phyloP scores from a whole-genome alignment of 805 yeast genomes.

The Yamadazyma philogaea region DNA sequence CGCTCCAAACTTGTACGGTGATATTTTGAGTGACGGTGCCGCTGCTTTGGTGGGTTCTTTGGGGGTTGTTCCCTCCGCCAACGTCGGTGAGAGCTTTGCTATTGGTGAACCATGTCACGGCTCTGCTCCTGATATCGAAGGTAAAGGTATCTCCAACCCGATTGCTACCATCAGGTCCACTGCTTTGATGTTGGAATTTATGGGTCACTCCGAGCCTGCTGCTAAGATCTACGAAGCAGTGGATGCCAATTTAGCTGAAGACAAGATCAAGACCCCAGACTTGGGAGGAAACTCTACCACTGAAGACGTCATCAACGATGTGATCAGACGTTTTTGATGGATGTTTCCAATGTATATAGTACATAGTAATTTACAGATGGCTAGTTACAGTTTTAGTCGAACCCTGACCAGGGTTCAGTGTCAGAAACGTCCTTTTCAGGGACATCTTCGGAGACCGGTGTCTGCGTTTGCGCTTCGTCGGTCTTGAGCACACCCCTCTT shows the following conservation, averaged over 20 bases:
- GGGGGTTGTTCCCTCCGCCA: conserved; percentile 97
- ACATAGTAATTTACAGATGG: not conserved
- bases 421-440: not conserved
- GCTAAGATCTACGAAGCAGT: conserved; percentile 91
- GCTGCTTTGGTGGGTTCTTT: conserved; percentile 97
- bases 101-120: conserved; percentile 99
- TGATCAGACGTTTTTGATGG: conserved; percentile 48
- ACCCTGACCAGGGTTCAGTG: not conserved
- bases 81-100: conserved; percentile 93
- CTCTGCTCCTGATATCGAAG: conserved; percentile 98
- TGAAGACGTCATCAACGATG: conserved; percentile 81
- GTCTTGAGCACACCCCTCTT: conserved; percentile 15
- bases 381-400: not conserved
- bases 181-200: conserved; percentile 92
- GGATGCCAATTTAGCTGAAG: conserved; percentile 84
- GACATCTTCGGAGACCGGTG: not conserved
- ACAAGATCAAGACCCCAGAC: conserved; percentile 84
- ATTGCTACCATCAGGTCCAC: conserved; percentile 97
- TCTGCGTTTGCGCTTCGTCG: not conserved
- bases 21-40: conserved; percentile 94
- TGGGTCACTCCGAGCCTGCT: conserved; percentile 88
- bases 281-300: conserved; percentile 89
- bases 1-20: conserved; percentile 98
- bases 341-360: not conserved
- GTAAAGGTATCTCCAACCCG: conserved; percentile 92